These are phyloP conservation scores for Apiospora rasikravindrae DNA, from an alignment of 2,329 filamentous ascomycete species.

Conservation along the genomic window DNA sequence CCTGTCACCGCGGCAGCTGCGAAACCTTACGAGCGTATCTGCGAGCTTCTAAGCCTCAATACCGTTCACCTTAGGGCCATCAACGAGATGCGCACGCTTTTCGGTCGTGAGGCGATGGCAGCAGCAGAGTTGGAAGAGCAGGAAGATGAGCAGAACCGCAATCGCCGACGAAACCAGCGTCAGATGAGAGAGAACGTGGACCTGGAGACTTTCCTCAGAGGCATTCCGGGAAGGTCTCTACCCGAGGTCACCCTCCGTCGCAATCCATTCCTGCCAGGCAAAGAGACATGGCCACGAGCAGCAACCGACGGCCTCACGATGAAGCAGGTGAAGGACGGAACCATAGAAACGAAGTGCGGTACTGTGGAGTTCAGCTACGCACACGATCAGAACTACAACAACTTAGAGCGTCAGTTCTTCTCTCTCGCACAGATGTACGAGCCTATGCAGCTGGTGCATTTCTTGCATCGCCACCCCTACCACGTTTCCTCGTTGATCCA, in stretches of 20 bases:
- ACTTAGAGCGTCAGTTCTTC: constrained; percentile 78
- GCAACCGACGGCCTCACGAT: constrained; percentile 84
- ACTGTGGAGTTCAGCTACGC: constrained; percentile 77
- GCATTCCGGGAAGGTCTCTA: constrained; percentile 66
- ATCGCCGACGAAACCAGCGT: constrained; percentile 40
- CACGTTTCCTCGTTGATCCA: constrained; percentile 94
- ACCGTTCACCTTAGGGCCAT: constrained; percentile 79
- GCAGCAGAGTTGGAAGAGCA: constrained; percentile 55
- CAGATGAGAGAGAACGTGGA: constrained; percentile 58
- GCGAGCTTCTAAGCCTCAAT: constrained; percentile 55
- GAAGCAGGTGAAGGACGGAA: constrained; percentile 57
- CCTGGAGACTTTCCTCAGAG: constrained; percentile 59
- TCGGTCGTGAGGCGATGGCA: constrained; percentile 62
- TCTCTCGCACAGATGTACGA: constrained; percentile 82
- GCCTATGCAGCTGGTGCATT: constrained; percentile 78
- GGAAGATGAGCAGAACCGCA: constrained; percentile 46
- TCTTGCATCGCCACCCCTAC: constrained; percentile 79
- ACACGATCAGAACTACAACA: constrained; percentile 76
- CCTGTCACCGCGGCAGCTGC: constrained; percentile 20
- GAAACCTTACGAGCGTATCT: constrained; percentile 40
- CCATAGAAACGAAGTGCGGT: constrained; percentile 45
- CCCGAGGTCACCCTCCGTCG: constrained; percentile 74
- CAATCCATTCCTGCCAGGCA: constrained; percentile 86
- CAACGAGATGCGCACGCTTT: constrained; percentile 83
- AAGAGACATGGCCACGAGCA: constrained; percentile 83